phyloP scores from a whole-genome alignment of 371 early-diverging fungal genomes.

The Homolaphlyctis polyrhiza region DNA sequence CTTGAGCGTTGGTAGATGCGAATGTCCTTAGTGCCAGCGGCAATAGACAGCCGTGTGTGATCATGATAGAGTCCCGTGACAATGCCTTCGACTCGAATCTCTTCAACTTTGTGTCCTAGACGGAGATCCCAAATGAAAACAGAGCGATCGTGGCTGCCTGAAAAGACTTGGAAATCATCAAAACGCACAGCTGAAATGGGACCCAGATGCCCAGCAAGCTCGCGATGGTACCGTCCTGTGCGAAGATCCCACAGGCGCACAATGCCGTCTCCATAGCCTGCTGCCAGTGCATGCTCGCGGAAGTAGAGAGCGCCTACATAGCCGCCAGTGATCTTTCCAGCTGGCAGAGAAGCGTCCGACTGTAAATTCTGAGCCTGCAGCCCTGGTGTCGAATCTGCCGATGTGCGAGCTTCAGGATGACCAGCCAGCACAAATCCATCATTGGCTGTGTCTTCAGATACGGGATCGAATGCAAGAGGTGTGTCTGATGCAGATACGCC shows the following conservation, averaged over 20 bases:
- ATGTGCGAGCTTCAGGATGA: neutral
- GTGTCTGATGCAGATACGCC: neutral
- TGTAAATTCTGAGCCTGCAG: too few relatives aligned
- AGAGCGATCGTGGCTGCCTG: slow-evolving; percentile 74
- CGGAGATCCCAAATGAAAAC: slow-evolving; percentile 83
- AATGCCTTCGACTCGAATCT: slow-evolving; percentile 14
- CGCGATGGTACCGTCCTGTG: slow-evolving; percentile 73
- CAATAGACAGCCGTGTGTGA: slow-evolving; percentile 46
- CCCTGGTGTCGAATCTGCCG: neutral
- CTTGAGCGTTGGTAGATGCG: slow-evolving; percentile 12
- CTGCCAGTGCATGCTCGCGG: slow-evolving; percentile 74
- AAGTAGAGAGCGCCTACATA: slow-evolving; percentile 71
- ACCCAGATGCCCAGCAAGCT: slow-evolving; percentile 56
- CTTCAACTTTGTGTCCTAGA: slow-evolving; percentile 25
- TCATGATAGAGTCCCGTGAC: slow-evolving; percentile 12
- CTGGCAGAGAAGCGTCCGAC: neutral
- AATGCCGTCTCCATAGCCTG: slow-evolving; percentile 82
- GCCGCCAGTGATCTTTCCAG: slow-evolving; percentile 16
- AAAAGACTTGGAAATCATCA: slow-evolving; percentile 70
- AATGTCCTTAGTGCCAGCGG: slow-evolving; percentile 83
- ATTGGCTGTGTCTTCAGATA: neutral
- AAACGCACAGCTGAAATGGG: slow-evolving; percentile 72
- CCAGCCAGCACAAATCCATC: neutral
- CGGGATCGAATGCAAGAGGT: neutral
- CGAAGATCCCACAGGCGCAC: slow-evolving; percentile 86